phyloP scores from a whole-genome alignment of 1,139 yeast species.

The Lodderomyces elongisporus region DNA sequence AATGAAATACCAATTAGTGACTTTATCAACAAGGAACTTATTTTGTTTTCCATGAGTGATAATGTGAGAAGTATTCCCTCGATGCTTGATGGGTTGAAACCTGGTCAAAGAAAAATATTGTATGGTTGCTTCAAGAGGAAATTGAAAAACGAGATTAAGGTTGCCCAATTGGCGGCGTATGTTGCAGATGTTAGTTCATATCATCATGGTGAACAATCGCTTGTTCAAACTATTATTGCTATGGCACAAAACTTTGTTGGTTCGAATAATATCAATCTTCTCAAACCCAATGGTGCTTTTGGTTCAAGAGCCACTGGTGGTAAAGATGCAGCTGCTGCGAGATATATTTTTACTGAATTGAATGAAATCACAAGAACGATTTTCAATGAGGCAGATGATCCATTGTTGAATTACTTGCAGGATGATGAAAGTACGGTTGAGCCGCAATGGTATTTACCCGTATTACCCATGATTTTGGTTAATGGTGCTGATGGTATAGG shows the following conservation, averaged over 20 bases:
- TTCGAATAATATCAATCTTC: slow-evolving; percentile 76
- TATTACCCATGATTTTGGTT: slow-evolving; percentile 86
- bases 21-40: slow-evolving; percentile 91
- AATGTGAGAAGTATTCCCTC: slow-evolving; percentile 94
- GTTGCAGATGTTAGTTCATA: slow-evolving; percentile 88
- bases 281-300: slow-evolving; percentile 91
- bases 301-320: slow-evolving; percentile 98
- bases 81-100: slow-evolving; percentile 91
- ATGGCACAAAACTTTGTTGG: slow-evolving; percentile 96
- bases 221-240: slow-evolving; percentile 86
- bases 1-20: slow-evolving; percentile 83
- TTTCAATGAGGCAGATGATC: slow-evolving; percentile 77
- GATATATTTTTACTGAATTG: slow-evolving; percentile 90
- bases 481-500: slow-evolving; percentile 99
- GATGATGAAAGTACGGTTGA: slow-evolving; percentile 95
- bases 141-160: slow-evolving; percentile 73
- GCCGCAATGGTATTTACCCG: slow-evolving; percentile 94
- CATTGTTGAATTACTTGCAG: slow-evolving; percentile 72
- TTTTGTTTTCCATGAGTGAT: slow-evolving; percentile 94
- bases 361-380: slow-evolving; percentile 69
- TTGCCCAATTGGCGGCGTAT: slow-evolving; percentile 87
- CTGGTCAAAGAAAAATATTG: slow-evolving; percentile 93
- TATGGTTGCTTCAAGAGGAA: slow-evolving; percentile 86
- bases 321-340: slow-evolving; percentile 97
- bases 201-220: slow-evolving; percentile 91